Base-by-base conservation (phyloP, 331 rosid species). In the Erythrophleum ivorense region DNA sequence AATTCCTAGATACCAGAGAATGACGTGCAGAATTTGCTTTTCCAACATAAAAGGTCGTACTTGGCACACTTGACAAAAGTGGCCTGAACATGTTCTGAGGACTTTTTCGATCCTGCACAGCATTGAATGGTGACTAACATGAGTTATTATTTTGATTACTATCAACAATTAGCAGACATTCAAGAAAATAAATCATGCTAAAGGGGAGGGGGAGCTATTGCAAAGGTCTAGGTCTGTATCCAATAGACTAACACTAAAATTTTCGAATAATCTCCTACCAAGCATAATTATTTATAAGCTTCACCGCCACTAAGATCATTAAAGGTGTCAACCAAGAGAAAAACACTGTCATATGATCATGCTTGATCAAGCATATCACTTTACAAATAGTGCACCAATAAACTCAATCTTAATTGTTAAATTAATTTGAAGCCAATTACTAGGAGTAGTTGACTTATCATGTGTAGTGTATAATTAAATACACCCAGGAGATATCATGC, bases 1-100 rank as follows among this genome's bases (percentile, higher is more conserved):
- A 94, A 84, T 94, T 94, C 89, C 92, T 92, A 78, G 97, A 94
- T 62, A 92, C 88, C 86, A 94, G 86, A 76, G 97, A 84, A 76
- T 82, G 94, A 14, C 90, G 89, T 4, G 43, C 84, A 77, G 98
- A 88, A 83, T 82, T 92, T 82, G 89, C 79, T 85, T 89, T 94
- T 49, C 97, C 98, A 79, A 64, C 89, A 82, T 88, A 90, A 82
- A 94, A 91, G 71, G 96, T 87, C 58, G 93, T 91, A 75, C 97
- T 94, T 7, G 97, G 98, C 80, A 94, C 98, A 89, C 98, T 92
- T 21, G 98, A 94, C 84, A 94, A 76, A 72, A 94, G 98, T 24
- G 97, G 98, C 90, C 97, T 85, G 87, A 94, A 94, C 98, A 94
- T 94, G 80, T 94, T 94, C 64, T 91, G 95, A 80, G 97, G 97